A percentile compares a stretch with the other conserved stretches of the same genome.
phyloP scores from a whole-genome alignment of 805 yeast genomes.

The Candida michaelii region DNA sequence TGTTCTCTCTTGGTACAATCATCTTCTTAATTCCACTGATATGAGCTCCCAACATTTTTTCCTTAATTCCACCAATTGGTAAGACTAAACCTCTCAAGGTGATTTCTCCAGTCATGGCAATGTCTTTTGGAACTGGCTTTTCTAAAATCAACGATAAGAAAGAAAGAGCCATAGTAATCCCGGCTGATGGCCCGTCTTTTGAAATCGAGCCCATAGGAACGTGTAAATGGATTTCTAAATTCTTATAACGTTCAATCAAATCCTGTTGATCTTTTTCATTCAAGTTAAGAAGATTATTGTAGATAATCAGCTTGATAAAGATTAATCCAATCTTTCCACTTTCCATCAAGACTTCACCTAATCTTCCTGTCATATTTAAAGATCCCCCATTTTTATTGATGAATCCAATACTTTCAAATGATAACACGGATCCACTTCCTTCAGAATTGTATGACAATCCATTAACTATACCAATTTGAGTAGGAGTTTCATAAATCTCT shows the following conservation, averaged over 20 bases:
- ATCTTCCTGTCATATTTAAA: conserved; percentile 72
- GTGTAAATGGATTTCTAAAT: conserved; percentile 55
- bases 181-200: conserved; percentile 50
- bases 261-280: conserved; percentile 27
- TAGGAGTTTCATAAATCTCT: conserved; percentile 24
- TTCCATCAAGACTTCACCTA: conserved; percentile 80
- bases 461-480: conserved; percentile 69
- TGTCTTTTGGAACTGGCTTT: conserved; percentile 43
- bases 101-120: conserved; percentile 89
- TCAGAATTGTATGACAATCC: conserved; percentile 86
- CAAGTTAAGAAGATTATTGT: conserved; percentile 32
- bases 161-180: conserved; percentile 50
- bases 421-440: conserved; percentile 80
- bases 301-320: conserved; percentile 60
- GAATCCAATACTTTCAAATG: conserved; percentile 74
- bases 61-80: conserved; percentile 82
- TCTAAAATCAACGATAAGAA: conserved; percentile 44
- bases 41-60: conserved; percentile 77
- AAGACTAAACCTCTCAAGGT: conserved; percentile 75
- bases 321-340: conserved; percentile 77
- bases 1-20: conserved; percentile 67
- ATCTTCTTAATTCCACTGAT: conserved; percentile 56
- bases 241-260: conserved; percentile 46
- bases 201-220: conserved; percentile 50
- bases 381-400: conserved; percentile 35